phyloP scores from a whole-genome alignment of 176 grass and related monocot genomes.

The Zea mays region DNA sequence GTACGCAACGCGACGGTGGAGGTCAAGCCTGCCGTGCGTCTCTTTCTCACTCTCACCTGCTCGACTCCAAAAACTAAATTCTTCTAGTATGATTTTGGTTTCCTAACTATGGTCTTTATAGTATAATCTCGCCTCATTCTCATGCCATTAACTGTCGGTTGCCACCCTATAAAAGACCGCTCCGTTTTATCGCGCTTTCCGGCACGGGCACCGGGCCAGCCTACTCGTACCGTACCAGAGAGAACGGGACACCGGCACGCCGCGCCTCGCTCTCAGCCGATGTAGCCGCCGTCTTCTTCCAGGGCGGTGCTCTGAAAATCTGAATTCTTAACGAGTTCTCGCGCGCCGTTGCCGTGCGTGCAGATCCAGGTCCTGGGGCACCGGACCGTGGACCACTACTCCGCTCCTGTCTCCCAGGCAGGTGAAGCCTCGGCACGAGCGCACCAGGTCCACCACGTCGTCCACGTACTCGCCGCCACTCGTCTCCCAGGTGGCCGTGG shows the following conservation, averaged over 20 bases:
- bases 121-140: neutral
- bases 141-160: neutral
- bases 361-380: conserved; percentile 47
- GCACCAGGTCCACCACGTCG: conserved; percentile 36
- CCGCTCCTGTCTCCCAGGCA: neutral
- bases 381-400: neutral
- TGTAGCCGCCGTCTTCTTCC: conserved; percentile 22
- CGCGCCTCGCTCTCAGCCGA: neutral
- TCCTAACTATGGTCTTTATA: too few species aligned
- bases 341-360: conserved; percentile 7
- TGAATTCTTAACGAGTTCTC: conserved; percentile 10
- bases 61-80: conserved; percentile 11
- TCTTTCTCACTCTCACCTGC: conserved; percentile 31
- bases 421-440: conserved; percentile 33
- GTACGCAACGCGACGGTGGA: neutral
- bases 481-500: conserved; percentile 43
- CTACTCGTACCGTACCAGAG: too few species aligned
- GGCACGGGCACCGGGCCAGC: too few species aligned
- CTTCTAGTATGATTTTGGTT: too few species aligned
- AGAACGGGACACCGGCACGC: too few species aligned
- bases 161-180: neutral
- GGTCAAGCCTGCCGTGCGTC: conserved; percentile 4
- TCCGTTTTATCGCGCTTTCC: too few species aligned
- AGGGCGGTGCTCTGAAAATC: neutral
- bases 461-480: conserved; percentile 2